Conservation (phyloP, 2,329 filamentous ascomycete genomes). For the Colletotrichum aenigma region DNA sequence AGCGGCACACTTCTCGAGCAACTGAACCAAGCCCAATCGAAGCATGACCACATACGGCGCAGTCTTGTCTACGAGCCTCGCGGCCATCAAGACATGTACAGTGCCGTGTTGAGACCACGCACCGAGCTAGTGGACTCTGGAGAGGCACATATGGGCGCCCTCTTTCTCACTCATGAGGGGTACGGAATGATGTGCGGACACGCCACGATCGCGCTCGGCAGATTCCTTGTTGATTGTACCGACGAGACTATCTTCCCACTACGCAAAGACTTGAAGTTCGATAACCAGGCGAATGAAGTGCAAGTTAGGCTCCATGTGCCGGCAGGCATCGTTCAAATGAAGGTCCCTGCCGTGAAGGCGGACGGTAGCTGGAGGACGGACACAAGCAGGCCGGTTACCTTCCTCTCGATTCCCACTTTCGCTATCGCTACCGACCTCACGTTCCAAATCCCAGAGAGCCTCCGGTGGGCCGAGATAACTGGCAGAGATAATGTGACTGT, state of each 20-base stretch:
- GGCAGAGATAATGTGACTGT: slow-evolving; percentile 27
- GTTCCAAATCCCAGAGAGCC: slow-evolving; percentile 30
- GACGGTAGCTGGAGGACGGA: slow-evolving; percentile 34
- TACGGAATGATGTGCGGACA: slow-evolving; percentile 20
- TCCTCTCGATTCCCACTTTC: slow-evolving; percentile 46
- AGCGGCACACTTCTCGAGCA: slow-evolving; percentile 43
- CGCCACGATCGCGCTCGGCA: slow-evolving; percentile 49
- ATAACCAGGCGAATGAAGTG: slow-evolving; percentile 27
- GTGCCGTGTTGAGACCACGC: background rate
- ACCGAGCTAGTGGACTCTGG: slow-evolving; percentile 8
- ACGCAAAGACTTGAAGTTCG: slow-evolving; percentile 31
- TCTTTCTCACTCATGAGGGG: slow-evolving; percentile 17
- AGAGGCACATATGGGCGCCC: slow-evolving; percentile 18
- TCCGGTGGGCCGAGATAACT: slow-evolving; percentile 42
- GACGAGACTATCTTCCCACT: slow-evolving; percentile 42
- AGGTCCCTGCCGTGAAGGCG: slow-evolving; percentile 36
- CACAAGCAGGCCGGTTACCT: slow-evolving; percentile 38
- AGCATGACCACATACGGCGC: slow-evolving; percentile 9
- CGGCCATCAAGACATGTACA: slow-evolving; percentile 20
- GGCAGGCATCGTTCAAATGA: slow-evolving; percentile 44
- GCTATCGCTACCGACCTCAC: slow-evolving; percentile 33
- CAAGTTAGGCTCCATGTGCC: slow-evolving; percentile 45
- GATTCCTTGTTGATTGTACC: slow-evolving; percentile 44
- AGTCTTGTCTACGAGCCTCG: slow-evolving; percentile 15
- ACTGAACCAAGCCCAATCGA: slow-evolving; percentile 22